Base-by-base conservation (phyloP, 1,284 basidiomycete genomes). In the Naganishia albida region DNA sequence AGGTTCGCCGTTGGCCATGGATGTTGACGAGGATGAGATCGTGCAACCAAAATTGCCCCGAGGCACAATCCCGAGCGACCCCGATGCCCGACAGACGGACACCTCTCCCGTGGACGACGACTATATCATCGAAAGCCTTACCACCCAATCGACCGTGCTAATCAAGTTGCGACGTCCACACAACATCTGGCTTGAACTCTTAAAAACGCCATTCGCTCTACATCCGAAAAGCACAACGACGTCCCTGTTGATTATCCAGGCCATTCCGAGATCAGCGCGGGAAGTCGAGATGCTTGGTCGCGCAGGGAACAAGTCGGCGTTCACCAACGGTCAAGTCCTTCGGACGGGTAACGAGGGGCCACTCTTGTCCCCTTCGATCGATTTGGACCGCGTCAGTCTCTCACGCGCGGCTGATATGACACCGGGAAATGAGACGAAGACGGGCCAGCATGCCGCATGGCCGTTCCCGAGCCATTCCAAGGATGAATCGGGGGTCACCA, bases 191-290 rank as follows among this genome's bases (percentile, higher is more conserved):
- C 48, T 57, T 16, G 54, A 55, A 34, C 38, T 64, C 34, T 52
- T 56, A 26, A 64, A 52, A 48, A 64, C 48, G 1, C 39, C 48
- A 1, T 18, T 64, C 16, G 38, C 63, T 0, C 55, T 20, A 25
- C 20, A 20, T 1, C 63, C 63, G 20, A 42, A 7, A 3, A 59
- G 55, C 34, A 28, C 44, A 15, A 25, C 20, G 8, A 28, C 48
- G 20, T 64, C 63, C 28, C 50, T 57, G 38, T 23, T 64, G 30
- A 54, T 64, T 16, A 57, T 64, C 8, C 63, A 64, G 18, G 53
- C 48, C 2, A 44, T 64, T 3, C 63, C 63, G 8, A 40, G 48
- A 44, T 59, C 55, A 1, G 46, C 25, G 3, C 48, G 34, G 25
- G 48, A 48, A 34, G 63, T 49, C 7, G 30, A 34, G 20, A 23